These are phyloP conservation scores for Dipodascus geniculatus DNA, from an alignment of 805 yeast genomes.

Conservation along the genomic window DNA sequence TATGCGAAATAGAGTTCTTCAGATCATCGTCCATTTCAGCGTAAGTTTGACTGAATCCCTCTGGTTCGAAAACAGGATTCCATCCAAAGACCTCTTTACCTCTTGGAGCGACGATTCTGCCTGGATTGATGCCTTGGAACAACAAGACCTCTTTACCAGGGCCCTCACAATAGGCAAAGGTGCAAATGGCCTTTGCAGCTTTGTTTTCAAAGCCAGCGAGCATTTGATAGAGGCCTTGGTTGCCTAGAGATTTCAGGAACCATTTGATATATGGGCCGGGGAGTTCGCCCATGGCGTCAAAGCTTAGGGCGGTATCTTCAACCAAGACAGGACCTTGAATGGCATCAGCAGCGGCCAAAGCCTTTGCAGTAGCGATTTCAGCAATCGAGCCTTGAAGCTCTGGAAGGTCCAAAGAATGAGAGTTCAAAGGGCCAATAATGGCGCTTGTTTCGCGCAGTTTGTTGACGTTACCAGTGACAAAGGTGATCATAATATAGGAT, in stretches of 20 bases:
- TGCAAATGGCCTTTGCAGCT: conserved; percentile 77
- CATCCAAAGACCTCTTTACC: conserved; percentile 87
- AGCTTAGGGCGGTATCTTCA: conserved; percentile 89
- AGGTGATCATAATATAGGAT: background rate
- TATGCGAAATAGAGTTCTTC: conserved; percentile 78
- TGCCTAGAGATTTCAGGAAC: conserved; percentile 71
- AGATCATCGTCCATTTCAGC: conserved; percentile 76
- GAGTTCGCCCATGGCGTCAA: conserved; percentile 64
- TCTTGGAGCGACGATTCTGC: conserved; percentile 62
- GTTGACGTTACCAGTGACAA: conserved; percentile 72
- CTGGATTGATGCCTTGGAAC: conserved; percentile 78
- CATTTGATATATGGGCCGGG: conserved; percentile 97
- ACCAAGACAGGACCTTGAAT: conserved; percentile 76
- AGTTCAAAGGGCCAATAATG: conserved; percentile 47
- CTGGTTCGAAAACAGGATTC: conserved; percentile 85
- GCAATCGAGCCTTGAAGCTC: conserved; percentile 86
- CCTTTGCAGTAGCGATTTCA: conserved; percentile 72
- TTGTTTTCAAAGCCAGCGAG: conserved; percentile 73
- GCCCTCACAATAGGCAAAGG: conserved; percentile 83
- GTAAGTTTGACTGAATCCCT: conserved; percentile 57
- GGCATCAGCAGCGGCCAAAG: conserved; percentile 55
- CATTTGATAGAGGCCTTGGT: conserved; percentile 66
- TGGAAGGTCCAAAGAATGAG: conserved; percentile 64
- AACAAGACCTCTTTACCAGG: conserved; percentile 61
- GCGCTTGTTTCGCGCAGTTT: conserved; percentile 77